These are phyloP conservation scores for Meredithiella fracta DNA, from an alignment of 2,329 filamentous ascomycete genomes.

Conservation along the genomic window DNA sequence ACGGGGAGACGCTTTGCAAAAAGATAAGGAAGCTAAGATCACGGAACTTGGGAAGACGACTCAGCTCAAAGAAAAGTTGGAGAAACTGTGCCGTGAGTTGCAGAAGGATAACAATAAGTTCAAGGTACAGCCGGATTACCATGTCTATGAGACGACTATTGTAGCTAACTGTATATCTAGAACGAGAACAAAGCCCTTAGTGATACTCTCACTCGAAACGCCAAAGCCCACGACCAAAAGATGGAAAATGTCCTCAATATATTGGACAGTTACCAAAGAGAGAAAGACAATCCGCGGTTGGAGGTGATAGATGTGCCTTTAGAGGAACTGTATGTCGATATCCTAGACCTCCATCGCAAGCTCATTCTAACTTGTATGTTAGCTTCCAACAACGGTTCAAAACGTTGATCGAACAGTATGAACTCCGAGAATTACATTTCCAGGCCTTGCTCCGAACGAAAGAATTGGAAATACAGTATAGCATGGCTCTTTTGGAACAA, in stretches of 20 bases:
- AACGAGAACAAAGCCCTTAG: slow-evolving; percentile 88
- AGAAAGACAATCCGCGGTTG: slow-evolving; percentile 68
- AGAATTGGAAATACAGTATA: slow-evolving; percentile 86
- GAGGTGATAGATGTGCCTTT: slow-evolving; percentile 71
- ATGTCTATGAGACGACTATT: not conserved
- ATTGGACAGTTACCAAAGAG: slow-evolving; percentile 74
- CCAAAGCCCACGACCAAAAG: slow-evolving; percentile 69
- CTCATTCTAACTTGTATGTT: not conserved
- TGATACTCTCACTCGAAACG: slow-evolving; percentile 68
- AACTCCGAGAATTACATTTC: slow-evolving; percentile 86
- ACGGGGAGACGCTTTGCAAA: slow-evolving; percentile 81
- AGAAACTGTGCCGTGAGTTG: slow-evolving; percentile 86
- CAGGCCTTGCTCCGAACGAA: slow-evolving; percentile 83
- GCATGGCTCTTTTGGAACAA: slow-evolving; percentile 74
- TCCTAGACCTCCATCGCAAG: not conserved
- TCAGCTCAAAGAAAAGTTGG: slow-evolving; percentile 85
- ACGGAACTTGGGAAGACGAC: slow-evolving; percentile 81
- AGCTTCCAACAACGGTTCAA: slow-evolving; percentile 81
- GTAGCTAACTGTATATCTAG: slow-evolving; percentile 25
- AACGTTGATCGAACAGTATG: slow-evolving; percentile 91
- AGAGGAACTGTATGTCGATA: slow-evolving; percentile 61
- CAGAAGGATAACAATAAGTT: slow-evolving; percentile 97
- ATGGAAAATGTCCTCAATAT: slow-evolving; percentile 67
- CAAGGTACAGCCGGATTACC: slow-evolving; percentile 48
- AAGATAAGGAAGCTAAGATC: slow-evolving; percentile 82